Conservation (phyloP, 2,329 filamentous ascomycete genomes). For the Xylariales sp. region DNA sequence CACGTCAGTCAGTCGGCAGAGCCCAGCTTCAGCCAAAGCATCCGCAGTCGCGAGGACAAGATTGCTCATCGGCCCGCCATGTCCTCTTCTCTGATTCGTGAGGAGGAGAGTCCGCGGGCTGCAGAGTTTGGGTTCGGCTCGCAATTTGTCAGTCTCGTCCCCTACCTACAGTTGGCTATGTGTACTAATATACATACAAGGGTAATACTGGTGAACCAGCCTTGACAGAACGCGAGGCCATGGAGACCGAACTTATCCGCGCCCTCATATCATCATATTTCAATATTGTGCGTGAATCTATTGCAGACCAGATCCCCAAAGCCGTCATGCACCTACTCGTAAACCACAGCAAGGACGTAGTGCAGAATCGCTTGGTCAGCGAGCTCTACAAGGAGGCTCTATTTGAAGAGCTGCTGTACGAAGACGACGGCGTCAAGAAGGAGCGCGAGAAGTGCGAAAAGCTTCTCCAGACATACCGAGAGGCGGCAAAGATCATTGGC, state of each 20-base stretch:
- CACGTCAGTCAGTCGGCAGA: conserved; percentile 78
- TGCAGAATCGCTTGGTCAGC: conserved; percentile 93
- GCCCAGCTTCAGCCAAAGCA: conserved; percentile 77
- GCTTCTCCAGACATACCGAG: conserved; percentile 88
- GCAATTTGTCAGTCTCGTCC: conserved; percentile 53
- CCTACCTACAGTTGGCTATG: conserved; percentile 6
- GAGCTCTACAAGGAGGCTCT: conserved; percentile 89
- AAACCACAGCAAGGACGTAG: conserved; percentile 96
- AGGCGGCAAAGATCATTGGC: conserved; percentile 96
- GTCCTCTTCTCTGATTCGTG: conserved; percentile 17
- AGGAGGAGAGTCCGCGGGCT: conserved; percentile 33
- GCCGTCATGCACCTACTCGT: conserved; percentile 98
- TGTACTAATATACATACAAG: conserved; percentile 29
- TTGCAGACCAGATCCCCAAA: conserved; percentile 96
- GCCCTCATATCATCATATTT: conserved; percentile 98
- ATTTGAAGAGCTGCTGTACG: conserved; percentile 91
- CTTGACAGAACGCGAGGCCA: conserved; percentile 89
- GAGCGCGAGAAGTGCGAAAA: conserved; percentile 99
- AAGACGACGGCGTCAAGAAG: conserved; percentile 95
- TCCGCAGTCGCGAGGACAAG: conserved; percentile 65
- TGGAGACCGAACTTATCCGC: conserved; percentile 96
- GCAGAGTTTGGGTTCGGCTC: conserved; percentile 39
- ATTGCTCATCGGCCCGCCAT: conserved; percentile 46
- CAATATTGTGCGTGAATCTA: conserved; percentile 98
- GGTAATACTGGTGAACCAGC: conserved; percentile 69